These are phyloP conservation scores for Eremochloa ophiuroides DNA, from an alignment of 176 grass and related monocot genomes.

Conservation along the genomic window DNA sequence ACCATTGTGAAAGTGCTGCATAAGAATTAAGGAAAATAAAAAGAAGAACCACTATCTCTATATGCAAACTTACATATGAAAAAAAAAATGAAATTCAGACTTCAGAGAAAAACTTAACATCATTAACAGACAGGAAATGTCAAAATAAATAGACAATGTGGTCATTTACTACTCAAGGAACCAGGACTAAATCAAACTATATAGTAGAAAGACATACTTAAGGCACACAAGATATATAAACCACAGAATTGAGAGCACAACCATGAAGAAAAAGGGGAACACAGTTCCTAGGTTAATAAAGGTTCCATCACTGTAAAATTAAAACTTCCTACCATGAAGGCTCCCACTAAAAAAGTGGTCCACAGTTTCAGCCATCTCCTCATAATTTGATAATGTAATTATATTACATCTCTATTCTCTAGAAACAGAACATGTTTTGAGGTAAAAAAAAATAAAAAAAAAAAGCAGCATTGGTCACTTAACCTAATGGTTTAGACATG, in stretches of 20 bases:
- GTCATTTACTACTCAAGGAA: not conserved
- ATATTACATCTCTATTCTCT: not conserved
- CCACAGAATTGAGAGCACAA: not conserved
- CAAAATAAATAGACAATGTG: not conserved
- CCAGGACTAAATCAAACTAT: not conserved
- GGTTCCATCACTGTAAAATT: not conserved
- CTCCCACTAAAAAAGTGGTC: not conserved
- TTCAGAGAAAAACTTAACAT: not conserved
- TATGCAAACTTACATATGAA: not conserved
- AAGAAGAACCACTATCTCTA: constrained; percentile 6
- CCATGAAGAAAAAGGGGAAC: not conserved
- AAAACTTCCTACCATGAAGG: not conserved
- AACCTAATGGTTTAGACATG: not conserved
- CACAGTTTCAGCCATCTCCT: not conserved
- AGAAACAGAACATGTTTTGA: not conserved
- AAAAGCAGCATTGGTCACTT: not conserved
- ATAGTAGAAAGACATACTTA: not conserved
- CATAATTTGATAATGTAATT: not conserved
- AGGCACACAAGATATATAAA: not conserved
- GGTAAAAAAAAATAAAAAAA: not conserved
- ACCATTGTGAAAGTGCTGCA: constrained; percentile 91
- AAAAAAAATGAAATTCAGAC: not conserved
- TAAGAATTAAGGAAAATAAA: constrained; percentile 60
- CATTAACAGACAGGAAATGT: constrained; percentile 1
- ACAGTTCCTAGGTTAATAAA: not conserved